Percentiles rank a stretch among this genome's conserved stretches.
Conservation (phyloP, 176 grass and related monocot species). For the Chloris gayana region DNA sequence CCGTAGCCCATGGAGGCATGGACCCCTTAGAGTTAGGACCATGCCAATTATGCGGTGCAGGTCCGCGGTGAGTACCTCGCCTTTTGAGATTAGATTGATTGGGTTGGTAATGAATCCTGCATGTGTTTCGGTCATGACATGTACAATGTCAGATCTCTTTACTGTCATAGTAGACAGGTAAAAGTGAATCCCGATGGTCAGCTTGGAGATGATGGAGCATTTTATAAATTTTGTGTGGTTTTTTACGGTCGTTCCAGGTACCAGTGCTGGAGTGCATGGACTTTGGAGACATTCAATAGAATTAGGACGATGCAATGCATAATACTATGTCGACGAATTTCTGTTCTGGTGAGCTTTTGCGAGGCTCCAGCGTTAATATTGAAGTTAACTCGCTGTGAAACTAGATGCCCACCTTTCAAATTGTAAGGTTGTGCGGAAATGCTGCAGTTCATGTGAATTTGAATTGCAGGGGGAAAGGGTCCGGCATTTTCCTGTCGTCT, state of each 20-base stretch:
- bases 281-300: neutral
- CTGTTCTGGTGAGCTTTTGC: too few relatives aligned
- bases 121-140: neutral
- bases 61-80: neutral
- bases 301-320: neutral
- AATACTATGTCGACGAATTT: neutral
- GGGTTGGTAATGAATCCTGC: neutral
- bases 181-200: neutral
- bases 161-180: neutral
- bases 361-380: neutral
- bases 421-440: neutral
- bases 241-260: neutral
- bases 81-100: neutral
- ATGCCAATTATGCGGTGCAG: constrained; percentile 11
- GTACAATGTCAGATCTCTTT: neutral
- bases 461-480: neutral
- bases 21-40: neutral
- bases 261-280: neutral
- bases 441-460: neutral
- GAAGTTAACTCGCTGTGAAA: neutral
- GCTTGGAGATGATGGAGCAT: neutral
- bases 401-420: neutral
- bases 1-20: neutral
- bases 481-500: neutral
- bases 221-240: neutral